Conservation (phyloP, 78 protist species). For the Dictyostelium intermedium region DNA sequence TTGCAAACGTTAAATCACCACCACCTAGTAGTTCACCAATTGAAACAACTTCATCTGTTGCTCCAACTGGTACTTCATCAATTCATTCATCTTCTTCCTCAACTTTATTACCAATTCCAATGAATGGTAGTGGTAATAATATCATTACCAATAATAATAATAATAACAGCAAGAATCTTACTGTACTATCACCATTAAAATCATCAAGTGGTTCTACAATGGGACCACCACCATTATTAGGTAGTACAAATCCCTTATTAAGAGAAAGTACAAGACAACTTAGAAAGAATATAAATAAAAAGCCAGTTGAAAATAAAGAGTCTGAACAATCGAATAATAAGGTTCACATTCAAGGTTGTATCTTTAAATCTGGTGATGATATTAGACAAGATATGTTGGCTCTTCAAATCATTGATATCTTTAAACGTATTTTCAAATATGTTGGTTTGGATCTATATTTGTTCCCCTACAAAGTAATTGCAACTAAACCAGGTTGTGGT, state of each 20-base stretch:
- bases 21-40: slow-evolving; percentile 59
- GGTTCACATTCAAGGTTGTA: slow-evolving; percentile 75
- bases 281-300: not conserved
- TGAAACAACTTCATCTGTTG: not conserved
- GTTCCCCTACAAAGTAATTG: slow-evolving; percentile 94
- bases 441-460: slow-evolving; percentile 87
- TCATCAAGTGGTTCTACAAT: not conserved
- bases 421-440: slow-evolving; percentile 83
- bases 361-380: slow-evolving; percentile 92
- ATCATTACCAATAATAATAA: not conserved
- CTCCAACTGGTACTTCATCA: not conserved
- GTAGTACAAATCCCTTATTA: not conserved
- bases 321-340: not conserved
- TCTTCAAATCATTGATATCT: slow-evolving; percentile 89
- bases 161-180: not conserved
- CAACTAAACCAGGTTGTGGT: slow-evolving; percentile 92
- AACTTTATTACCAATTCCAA: not conserved
- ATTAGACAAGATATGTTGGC: slow-evolving; percentile 97
- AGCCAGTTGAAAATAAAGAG: not conserved
- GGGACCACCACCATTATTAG: not conserved
- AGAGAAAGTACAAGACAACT: slow-evolving; percentile 2
- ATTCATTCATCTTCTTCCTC: not conserved
- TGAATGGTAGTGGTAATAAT: not conserved
- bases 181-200: not conserved
- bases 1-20: slow-evolving; percentile 42